Conservation (phyloP, 129 eudicot species). For the Helianthus tuberosus region DNA sequence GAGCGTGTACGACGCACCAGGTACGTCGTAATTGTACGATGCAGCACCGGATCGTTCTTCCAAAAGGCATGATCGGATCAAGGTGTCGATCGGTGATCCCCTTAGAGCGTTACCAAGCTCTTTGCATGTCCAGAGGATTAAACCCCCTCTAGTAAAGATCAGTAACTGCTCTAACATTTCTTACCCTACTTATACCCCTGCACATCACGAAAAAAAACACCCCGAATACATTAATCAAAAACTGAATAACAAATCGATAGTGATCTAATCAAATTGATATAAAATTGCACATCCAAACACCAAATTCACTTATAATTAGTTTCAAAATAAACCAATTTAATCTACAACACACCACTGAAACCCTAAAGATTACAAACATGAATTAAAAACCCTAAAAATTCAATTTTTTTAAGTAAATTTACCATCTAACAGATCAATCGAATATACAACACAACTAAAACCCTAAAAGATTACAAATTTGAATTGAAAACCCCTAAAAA, state of each 20-base stretch:
- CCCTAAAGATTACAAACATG: not conserved
- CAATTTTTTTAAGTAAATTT: not conserved
- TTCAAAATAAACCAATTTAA: not conserved
- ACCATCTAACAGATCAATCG: too few relatives aligned
- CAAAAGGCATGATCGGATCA: conserved; percentile 88
- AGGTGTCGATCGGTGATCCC: conserved; percentile 83
- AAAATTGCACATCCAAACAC: not conserved
- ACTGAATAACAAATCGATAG: not conserved
- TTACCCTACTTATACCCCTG: conserved; percentile 46
- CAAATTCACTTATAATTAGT: not conserved
- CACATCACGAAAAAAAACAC: conserved; percentile 27
- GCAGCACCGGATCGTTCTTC: conserved; percentile 96
- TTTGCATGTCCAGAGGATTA: conserved; percentile 98
- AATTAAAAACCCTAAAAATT: conserved; percentile 13
- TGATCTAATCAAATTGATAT: conserved; percentile 11
- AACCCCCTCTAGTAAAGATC: conserved; percentile 94
- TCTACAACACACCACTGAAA: conserved; percentile 6
- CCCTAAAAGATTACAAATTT: not conserved
- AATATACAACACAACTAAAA: too few relatives aligned
- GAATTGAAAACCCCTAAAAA: not conserved
- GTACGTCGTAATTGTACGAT: conserved; percentile 81
- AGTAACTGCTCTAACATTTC: conserved; percentile 90
- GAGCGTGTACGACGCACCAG: conserved; percentile 89
- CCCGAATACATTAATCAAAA: not conserved
- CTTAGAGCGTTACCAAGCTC: conserved; percentile 91